Percentiles rank a stretch among this genome's conserved stretches.
These are phyloP conservation scores for Ensete ventricosum DNA, from an alignment of 176 grass and related monocot species.

Conservation along the genomic window DNA sequence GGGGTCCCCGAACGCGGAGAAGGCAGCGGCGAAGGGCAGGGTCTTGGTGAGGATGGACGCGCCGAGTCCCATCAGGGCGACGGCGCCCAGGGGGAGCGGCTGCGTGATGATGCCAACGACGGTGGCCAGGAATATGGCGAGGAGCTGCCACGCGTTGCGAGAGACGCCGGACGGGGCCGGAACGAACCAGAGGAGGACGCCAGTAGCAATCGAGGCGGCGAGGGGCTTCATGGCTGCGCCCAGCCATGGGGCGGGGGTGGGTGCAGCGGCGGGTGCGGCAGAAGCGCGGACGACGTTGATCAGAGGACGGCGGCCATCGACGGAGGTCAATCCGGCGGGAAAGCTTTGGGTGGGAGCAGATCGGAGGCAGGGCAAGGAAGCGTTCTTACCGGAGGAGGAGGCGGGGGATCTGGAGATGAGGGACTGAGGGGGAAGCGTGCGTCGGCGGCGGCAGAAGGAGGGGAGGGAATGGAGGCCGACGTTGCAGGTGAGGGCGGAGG, in stretches of 20 bases:
- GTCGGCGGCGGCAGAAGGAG: slow-evolving; percentile 24
- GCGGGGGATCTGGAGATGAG: slow-evolving; percentile 1
- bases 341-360: slow-evolving; percentile 16
- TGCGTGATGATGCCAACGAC: slow-evolving; percentile 96
- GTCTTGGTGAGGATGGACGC: slow-evolving; percentile 77
- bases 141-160: slow-evolving; percentile 83
- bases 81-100: slow-evolving; percentile 90
- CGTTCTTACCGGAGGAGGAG: slow-evolving; percentile 7
- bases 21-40: slow-evolving; percentile 76
- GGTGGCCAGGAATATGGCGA: slow-evolving; percentile 83
- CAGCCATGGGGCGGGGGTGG: slow-evolving; percentile 32
- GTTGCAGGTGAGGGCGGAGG: slow-evolving; percentile 36
- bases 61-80: slow-evolving; percentile 81
- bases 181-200: slow-evolving; percentile 62
- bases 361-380: slow-evolving; percentile 26
- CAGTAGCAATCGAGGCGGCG: slow-evolving; percentile 42
- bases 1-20: slow-evolving; percentile 93
- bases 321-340: background rate
- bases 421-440: slow-evolving; percentile 3
- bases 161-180: slow-evolving; percentile 64
- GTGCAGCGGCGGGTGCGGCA: slow-evolving; percentile 7
- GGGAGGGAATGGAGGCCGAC: slow-evolving; percentile 8
- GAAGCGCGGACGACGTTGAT: background rate
- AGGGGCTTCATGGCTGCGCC: slow-evolving; percentile 72
- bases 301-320: background rate